A percentile compares a stretch with the other conserved stretches of the same genome.
Conservation (phyloP, 2,329 filamentous ascomycete species). For the Clonostachys sp. region DNA sequence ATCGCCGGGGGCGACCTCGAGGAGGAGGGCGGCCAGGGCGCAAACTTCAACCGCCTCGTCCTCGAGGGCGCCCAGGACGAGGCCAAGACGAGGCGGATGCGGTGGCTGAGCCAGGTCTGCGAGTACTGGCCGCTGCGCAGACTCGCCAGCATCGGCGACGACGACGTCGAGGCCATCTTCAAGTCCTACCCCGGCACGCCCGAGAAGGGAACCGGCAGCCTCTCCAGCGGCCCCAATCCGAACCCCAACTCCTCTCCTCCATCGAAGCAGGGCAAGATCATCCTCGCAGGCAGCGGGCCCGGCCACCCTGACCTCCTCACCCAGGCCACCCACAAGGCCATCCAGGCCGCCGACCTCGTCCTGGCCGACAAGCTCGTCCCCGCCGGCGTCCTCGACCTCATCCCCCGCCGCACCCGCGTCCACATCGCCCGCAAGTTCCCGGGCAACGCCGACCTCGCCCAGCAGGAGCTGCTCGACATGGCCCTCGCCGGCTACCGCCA, state of each 20-base stretch:
- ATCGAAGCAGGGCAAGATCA: constrained; percentile 62
- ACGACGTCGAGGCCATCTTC: constrained; percentile 75
- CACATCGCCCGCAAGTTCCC: constrained; percentile 97
- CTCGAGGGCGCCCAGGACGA: constrained; percentile 72
- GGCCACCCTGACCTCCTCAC: constrained; percentile 92
- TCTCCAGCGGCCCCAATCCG: constrained; percentile 4
- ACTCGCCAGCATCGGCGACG: constrained; percentile 73
- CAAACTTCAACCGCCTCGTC: constrained; percentile 81
- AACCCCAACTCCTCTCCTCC: constrained; percentile 9
- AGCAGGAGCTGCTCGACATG: constrained; percentile 79
- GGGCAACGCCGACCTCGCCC: constrained; percentile 89
- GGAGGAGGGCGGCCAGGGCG: constrained; percentile 68
- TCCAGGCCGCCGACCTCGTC: constrained; percentile 70
- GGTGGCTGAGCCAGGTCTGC: constrained; percentile 94
- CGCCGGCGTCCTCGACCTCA: constrained; percentile 77
- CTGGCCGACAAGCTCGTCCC: constrained; percentile 86
- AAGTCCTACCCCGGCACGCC: constrained; percentile 54
- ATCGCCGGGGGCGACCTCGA: constrained; percentile 34
- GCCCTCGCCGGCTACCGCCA: constrained; percentile 61
- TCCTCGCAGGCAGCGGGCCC: constrained; percentile 87
- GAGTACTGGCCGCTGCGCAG: constrained; percentile 95
- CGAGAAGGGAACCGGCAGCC: constrained; percentile 5
- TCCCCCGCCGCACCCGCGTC: constrained; percentile 83
- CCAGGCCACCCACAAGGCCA: constrained; percentile 72
- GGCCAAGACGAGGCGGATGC: constrained; percentile 73